Evolutionary conservation across 148 eudicot species (phyloP).

Genomic region (Camellia japonica): DNA sequence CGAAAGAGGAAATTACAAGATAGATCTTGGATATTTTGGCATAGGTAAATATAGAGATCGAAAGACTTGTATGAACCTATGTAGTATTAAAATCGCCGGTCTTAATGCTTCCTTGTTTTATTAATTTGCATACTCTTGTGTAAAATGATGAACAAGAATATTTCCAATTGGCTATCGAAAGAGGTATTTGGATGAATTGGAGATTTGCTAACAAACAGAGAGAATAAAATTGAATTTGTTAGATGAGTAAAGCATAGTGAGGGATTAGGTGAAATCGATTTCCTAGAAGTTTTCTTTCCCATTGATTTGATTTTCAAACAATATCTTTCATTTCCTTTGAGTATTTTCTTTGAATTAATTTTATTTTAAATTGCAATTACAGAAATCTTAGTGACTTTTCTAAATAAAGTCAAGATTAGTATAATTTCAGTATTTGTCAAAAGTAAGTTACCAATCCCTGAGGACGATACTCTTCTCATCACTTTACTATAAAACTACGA

Average conservation of each 20-base stretch:
- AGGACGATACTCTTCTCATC: not conserved
- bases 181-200: too few relatives aligned
- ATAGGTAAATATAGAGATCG: constrained; percentile 5
- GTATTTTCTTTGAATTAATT: not conserved
- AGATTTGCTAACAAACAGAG: not conserved
- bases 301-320: not conserved
- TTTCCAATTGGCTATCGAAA: too few relatives aligned
- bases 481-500: not conserved
- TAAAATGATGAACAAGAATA: too few relatives aligned
- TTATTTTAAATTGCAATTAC: too few relatives aligned
- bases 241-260: not conserved
- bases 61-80: not conserved
- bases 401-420: not conserved
- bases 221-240: not conserved
- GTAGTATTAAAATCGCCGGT: not conserved
- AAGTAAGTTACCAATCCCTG: not conserved
- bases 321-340: not conserved
- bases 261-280: not conserved
- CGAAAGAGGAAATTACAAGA: not conserved
- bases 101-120: not conserved
- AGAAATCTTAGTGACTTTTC: not conserved
- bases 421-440: not conserved
- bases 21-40: not conserved
- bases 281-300: not conserved
- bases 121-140: constrained; percentile 1